phyloP scores from a whole-genome alignment of 139 green algal genomes.

The Chloropicon primus region DNA sequence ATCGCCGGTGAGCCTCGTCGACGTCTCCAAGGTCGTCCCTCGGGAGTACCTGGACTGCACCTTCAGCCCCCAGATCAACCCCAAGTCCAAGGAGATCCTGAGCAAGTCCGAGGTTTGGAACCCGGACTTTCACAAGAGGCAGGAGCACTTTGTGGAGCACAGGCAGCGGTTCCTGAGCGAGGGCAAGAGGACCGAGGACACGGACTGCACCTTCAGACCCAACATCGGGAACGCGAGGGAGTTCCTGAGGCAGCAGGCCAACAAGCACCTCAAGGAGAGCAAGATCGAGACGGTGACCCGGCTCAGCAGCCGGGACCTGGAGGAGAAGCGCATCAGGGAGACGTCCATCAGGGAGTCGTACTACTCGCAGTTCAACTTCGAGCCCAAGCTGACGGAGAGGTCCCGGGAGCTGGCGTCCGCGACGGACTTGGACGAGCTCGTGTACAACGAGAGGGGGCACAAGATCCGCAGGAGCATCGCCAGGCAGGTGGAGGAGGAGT shows the following conservation, averaged over 20 bases:
- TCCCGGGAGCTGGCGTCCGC: background rate
- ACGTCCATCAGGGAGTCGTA: background rate
- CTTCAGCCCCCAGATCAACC: constrained; percentile 9
- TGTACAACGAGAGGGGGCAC: background rate
- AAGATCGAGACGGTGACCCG: background rate
- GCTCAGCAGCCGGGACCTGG: background rate
- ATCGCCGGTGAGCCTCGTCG: background rate
- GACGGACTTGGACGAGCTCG: background rate
- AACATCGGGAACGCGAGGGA: background rate
- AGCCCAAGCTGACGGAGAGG: background rate
- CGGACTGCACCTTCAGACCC: background rate
- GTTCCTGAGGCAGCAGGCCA: background rate
- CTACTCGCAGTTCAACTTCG: background rate
- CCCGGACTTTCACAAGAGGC: background rate
- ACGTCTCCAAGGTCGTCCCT: background rate
- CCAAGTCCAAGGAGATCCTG: background rate
- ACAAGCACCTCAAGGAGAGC: background rate
- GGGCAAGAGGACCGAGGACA: background rate
- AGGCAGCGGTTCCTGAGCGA: background rate
- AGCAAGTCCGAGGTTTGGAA: background rate
- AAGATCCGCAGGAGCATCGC: background rate
- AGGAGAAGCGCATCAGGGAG: background rate
- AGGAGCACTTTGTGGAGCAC: background rate
- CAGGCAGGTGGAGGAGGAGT: background rate
- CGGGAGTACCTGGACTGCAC: constrained; percentile 4